These are phyloP conservation scores for Bassia scoparia DNA, from an alignment of 148 eudicot genomes.

Conservation along the genomic window DNA sequence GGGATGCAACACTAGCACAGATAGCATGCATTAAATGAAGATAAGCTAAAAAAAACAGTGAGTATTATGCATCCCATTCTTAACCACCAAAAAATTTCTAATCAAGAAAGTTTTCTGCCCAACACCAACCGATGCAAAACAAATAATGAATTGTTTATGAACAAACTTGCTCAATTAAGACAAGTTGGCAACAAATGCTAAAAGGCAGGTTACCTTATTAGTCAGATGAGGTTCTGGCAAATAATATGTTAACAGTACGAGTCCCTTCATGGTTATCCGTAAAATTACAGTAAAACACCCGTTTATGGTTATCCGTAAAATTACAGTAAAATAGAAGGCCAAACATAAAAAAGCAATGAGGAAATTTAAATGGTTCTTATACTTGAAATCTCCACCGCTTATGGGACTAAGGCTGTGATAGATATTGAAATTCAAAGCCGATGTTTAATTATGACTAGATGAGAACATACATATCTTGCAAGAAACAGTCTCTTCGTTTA, in stretches of 20 bases:
- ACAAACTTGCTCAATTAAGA: background rate
- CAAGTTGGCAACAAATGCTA: background rate
- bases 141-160: background rate
- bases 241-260: too few species aligned
- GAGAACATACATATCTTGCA: too few species aligned
- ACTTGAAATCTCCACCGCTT: too few species aligned
- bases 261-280: background rate
- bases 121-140: background rate
- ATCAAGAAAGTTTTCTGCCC: background rate
- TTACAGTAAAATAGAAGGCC: background rate
- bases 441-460: too few species aligned
- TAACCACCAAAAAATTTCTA: background rate
- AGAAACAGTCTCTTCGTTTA: constrained; percentile 8
- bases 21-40: background rate
- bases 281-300: background rate
- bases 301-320: background rate
- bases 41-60: background rate
- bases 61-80: background rate
- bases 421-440: too few species aligned
- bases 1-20: background rate
- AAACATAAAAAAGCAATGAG: too few species aligned
- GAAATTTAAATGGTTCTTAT: too few species aligned
- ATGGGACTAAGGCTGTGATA: too few species aligned
- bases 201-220: background rate
- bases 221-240: background rate